Percentiles rank a stretch among this genome's conserved stretches.
These are phyloP conservation scores for Auricularia sp. DNA, from an alignment of 768 basidiomycete genomes.

Conservation along the genomic window DNA sequence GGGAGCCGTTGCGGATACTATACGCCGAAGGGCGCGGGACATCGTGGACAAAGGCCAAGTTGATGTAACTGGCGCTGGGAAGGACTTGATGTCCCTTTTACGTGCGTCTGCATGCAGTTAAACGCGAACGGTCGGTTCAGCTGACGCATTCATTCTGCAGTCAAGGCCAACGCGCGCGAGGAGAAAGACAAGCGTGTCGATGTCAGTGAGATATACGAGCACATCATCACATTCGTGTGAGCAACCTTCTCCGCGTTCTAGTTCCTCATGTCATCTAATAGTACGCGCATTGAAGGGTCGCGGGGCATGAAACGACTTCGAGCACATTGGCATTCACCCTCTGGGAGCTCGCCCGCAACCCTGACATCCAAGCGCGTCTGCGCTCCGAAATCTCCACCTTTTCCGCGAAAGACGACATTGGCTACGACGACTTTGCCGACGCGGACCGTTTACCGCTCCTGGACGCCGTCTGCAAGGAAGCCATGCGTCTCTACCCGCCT, in stretches of 20 bases:
- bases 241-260: constrained; percentile 1
- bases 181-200: constrained; percentile 1
- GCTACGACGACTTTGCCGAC: constrained; percentile 26
- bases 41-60: constrained; percentile 15
- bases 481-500: constrained; percentile 31
- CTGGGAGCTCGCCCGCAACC: constrained; percentile 28
- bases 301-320: constrained; percentile 34
- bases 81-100: constrained; percentile 4
- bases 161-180: constrained; percentile 1
- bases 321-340: constrained; percentile 28
- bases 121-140: background rate
- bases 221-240: constrained; percentile 27
- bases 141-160: background rate
- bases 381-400: constrained; percentile 27
- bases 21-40: constrained; percentile 15
- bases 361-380: constrained; percentile 27
- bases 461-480: constrained; percentile 34
- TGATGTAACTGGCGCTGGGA: background rate
- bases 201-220: constrained; percentile 4
- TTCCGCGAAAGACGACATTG: constrained; percentile 18
- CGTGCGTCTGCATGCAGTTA: background rate
- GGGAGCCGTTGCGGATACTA: constrained; percentile 17
- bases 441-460: constrained; percentile 24
- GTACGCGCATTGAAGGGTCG: constrained; percentile 27
- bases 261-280: background rate